Base-by-base conservation (phyloP, 495 filamentous ascomycete species). In the Aspergillus baeticus region DNA sequence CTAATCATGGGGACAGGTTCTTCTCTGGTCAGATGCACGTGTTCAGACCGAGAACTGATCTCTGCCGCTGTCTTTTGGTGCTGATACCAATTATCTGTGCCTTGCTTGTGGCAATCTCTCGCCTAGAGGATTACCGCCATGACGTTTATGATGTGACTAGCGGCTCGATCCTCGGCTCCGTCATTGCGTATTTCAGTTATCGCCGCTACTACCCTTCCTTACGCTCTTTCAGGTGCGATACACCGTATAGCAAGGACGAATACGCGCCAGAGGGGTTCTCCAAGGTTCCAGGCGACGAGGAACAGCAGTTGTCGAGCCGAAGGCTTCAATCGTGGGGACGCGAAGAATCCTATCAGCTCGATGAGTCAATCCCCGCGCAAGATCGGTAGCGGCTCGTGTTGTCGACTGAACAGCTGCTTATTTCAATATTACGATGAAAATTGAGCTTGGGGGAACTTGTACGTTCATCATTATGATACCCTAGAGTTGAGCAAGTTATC, bases 121-220 rank as follows among this genome's bases (percentile, higher is more conserved):
- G 94, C 6, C 85, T 90, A 46, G 87, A 96, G 65, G 94, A 99
- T 68, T 99, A 99, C 66, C 74, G 94, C 22, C 94, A 99, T 61
- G 95, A 98, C 67, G 88, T 95, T 5, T 96, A 87, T 46, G 94
- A 99, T 74, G 95, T 99, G 17, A 87, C 83, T 21, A 75, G 76
- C 14, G 94, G 94, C 0, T 85, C 82, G 1, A 55, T 88, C 26
- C 75, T 99, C 11, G 94, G 94, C 1, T 79, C 87, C 58, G 66
- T 75, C 6, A 74, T 97, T 10, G 85, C 89, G 15, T 88, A 87
- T 63, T 95, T 91, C 71, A 91, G 87, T 21, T 98, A 96, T 63
- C 74, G 90, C 57, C 79, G 85, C 48, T 87, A 87, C 62, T 88
- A 82, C 63, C 85, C 85, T 1, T 54, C 70, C 5, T 61, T 88